Evolutionary conservation across 192 early-diverging fungal species (phyloP), one percentile per base, ranked within the genome.

Genomic region (Umbelopsis vinacea): DNA sequence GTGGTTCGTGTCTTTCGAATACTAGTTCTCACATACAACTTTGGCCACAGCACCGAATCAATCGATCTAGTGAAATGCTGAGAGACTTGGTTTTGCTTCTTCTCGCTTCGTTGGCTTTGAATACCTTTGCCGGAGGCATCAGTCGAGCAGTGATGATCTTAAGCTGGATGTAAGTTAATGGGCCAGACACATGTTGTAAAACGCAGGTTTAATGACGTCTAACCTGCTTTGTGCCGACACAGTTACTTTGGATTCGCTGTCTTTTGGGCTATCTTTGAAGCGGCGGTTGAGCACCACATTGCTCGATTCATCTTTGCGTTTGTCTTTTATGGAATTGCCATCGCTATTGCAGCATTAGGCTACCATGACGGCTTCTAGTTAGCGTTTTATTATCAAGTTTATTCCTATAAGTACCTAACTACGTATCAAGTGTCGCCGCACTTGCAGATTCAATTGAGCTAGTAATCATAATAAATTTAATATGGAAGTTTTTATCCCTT

Each of bases 51-150:
- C 45, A 54, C 45, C 75, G 74, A 22, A 29, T 75, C 35, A 70
- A 76, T 22, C 69, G 79, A 54, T 69, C 52, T 17, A 46, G 76
- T 45, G 55, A 70, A 24, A 17, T 81, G n/a, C 26, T 78, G 21
- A 70, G 79, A 52, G 79, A 83, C 71, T 52, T 76, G 12, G 52
- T 81, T 10, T 55, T 81, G 23, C 67, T 80, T 46, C 38, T 83
- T 17, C 70, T 81, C 17, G 47, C 73, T 0, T 76, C 77, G 0
- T 54, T 83, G 29, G 52, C 66, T 15, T 14, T 83, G 14, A 83
- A 83, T 37, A 76, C 73, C 21, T 71, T 83, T 47, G 79, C 70
- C 45, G 69, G 79, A 68, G 79, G 73, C 29, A 71, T 76, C 43
- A 72, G 50, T 12, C 22, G 35, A 46, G 73, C 76, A 11, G 82